Conservation (phyloP, 2,329 filamentous ascomycete species). For the Stagonosporopsis chrysanthemi region DNA sequence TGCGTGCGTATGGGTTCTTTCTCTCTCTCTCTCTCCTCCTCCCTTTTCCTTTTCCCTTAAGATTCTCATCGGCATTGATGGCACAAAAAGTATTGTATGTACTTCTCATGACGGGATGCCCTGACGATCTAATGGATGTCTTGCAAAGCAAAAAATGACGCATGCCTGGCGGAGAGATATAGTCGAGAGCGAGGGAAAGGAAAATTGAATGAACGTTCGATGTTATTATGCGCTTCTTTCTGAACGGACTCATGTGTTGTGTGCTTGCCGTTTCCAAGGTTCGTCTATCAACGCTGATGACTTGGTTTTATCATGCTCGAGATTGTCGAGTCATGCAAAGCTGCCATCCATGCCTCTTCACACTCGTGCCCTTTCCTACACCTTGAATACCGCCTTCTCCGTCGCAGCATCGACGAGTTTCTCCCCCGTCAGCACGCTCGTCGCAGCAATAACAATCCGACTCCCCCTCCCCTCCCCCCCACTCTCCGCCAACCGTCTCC, state of each 20-base stretch:
- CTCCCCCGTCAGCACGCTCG: constrained; percentile 88
- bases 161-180: constrained; percentile 29
- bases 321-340: neutral
- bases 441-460: constrained; percentile 91
- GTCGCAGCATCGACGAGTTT: constrained; percentile 86
- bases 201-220: constrained; percentile 26
- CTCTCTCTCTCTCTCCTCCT: constrained; percentile 25
- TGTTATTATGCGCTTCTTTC: neutral
- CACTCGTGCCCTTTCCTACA: neutral
- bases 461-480: constrained; percentile 70
- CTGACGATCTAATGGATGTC: constrained; percentile 38
- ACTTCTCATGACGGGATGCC: constrained; percentile 39
- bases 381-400: constrained; percentile 64
- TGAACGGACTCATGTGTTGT: neutral
- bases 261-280: neutral
- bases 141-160: constrained; percentile 25
- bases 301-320: neutral
- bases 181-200: constrained; percentile 22
- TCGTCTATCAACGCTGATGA: neutral
- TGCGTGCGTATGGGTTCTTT: constrained; percentile 29
- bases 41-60: constrained; percentile 30
- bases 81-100: constrained; percentile 38
- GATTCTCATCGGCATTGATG: constrained; percentile 35
- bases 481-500: constrained; percentile 74
- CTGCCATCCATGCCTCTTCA: neutral